Base-by-base conservation (phyloP, 1,284 basidiomycete species). In the Volvariella volvacea region DNA sequence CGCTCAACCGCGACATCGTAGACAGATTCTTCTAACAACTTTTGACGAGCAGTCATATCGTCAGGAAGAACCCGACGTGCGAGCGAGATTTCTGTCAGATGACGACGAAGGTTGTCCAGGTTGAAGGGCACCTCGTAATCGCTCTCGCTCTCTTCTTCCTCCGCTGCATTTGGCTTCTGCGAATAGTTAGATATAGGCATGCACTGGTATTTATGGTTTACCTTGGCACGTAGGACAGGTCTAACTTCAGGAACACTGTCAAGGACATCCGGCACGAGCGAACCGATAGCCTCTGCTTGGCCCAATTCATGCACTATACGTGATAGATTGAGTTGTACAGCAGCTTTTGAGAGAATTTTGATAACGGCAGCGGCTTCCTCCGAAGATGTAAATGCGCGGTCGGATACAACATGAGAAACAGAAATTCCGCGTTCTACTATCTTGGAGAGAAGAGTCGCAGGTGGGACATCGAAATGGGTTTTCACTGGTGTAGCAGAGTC, bases 1-100 rank as follows among this genome's bases (percentile, higher is more conserved):
- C 89, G 80, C 48, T 81, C 78, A 1, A 80, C 71, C 0, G 92
- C 91, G 15, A 91, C 83, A 22, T 90, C 86, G 56, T 90, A 87
- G 1, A 89, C 90, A 0, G 89, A 89, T 32, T 83, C 74, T 61
- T 95, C 92, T 2, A 96, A 76, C 1, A 87, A 70, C 51, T 82
- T 80, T 64, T 96, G 92, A 2, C 92, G 84, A 0, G 80, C 70
- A n/a, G 77, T 70, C 15, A 79, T 63, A 50, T 88, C 80, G 36
- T 80, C 77, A 0, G 81, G 71, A 31, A 88, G 70, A 8, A 83
- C 70, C 1, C 75, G 71, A 31, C 83, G 76, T 1, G 84, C 76
- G 41, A 82, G 73, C 1, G 71, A 64, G 8, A 90, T 73, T 31
- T 78, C 66, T 0, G 75, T 67, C 2, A 93, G 74, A 51, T 84